These are phyloP conservation scores for Volvariella surrecta DNA, from an alignment of 1,284 basidiomycete genomes.

Conservation along the genomic window DNA sequence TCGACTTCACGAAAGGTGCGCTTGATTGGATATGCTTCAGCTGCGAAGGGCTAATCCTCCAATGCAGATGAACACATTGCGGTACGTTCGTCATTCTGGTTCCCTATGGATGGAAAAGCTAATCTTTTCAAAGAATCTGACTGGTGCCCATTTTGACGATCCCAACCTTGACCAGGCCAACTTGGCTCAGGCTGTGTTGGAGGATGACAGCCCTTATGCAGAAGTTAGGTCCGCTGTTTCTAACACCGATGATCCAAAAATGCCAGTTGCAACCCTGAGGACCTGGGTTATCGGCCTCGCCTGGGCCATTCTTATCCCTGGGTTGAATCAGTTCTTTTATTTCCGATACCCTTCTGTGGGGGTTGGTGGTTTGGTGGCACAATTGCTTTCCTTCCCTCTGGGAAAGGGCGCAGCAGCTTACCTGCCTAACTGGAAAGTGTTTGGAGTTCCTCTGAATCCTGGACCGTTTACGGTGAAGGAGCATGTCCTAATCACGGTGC, in stretches of 20 bases:
- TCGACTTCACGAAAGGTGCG: too few species aligned
- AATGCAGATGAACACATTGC: slow-evolving; percentile 17
- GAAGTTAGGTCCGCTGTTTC: slow-evolving; percentile 54
- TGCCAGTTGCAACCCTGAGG: slow-evolving; percentile 47
- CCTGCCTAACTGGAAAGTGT: slow-evolving; percentile 33
- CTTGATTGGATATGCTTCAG: too few species aligned
- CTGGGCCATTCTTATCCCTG: slow-evolving; percentile 44
- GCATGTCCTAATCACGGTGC: slow-evolving; percentile 44
- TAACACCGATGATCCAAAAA: slow-evolving; percentile 44
- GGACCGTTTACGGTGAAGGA: slow-evolving; percentile 49
- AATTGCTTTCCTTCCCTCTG: slow-evolving; percentile 37
- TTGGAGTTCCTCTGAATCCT: slow-evolving; percentile 36
- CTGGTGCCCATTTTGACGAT: slow-evolving; percentile 29
- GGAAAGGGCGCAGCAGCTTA: slow-evolving; percentile 32
- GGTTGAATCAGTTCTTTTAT: slow-evolving; percentile 47
- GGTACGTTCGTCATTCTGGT: slow-evolving; percentile 10
- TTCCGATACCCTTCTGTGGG: slow-evolving; percentile 41
- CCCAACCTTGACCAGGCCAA: slow-evolving; percentile 38
- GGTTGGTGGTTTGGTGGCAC: slow-evolving; percentile 35
- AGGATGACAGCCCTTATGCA: slow-evolving; percentile 51
- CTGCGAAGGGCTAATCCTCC: too few species aligned
- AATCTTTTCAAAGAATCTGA: slow-evolving; percentile 14
- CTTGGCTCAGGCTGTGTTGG: slow-evolving; percentile 20
- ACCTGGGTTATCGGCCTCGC: slow-evolving; percentile 41
- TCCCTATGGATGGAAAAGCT: background rate